Base-by-base conservation (phyloP, 2,329 filamentous ascomycete genomes). In the Ceratocystis alfenasii region DNA sequence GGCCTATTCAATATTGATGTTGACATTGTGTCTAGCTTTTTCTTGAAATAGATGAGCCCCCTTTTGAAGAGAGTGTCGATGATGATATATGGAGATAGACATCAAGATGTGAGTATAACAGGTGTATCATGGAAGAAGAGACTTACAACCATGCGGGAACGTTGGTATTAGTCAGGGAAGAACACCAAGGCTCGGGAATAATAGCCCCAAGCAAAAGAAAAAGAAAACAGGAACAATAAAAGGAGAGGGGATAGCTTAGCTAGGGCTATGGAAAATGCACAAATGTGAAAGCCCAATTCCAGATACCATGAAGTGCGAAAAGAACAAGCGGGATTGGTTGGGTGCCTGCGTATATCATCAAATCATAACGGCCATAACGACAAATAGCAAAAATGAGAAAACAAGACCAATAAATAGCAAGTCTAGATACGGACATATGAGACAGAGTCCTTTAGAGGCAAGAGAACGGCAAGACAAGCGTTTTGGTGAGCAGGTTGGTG, bases 351-450 rank as follows among this genome's bases (percentile, higher is more conserved):
- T 45, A 25, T 28, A 53, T 15, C 48, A 25, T 25, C 8, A 53
- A 25, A 25, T 25, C 20, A 28, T 15, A 25, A 41, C 20, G 20
- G 48, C 20, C 22, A 53, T 53, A 25, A 25, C 20, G 10, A 50
- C 20, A 25, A 25, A 25, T 53, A 36, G 55, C 6, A 62, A 45
- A 48, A 28, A 65, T 12, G 22, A 8, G 12, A 44, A 20, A n/a
- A 61, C n/a, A 45, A 44, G 6, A 41, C 57, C n/a, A 59, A 25
- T 3, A 66, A 46, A 44, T 62, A 46, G n/a, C 28, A 45, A 30
- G 25, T 10, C 33, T 22, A 36, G 36, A 48, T 48, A 20, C 10
- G 1, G 50, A 30, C 36, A 48, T 28, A 17, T 10, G 59, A 30
- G 57, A 64, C 4, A 53, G 20, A 53, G 48, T 53, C 48, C 48